Base-by-base conservation (phyloP, 2,329 filamentous ascomycete species). In the Sclerotinia sclerotiorum region DNA sequence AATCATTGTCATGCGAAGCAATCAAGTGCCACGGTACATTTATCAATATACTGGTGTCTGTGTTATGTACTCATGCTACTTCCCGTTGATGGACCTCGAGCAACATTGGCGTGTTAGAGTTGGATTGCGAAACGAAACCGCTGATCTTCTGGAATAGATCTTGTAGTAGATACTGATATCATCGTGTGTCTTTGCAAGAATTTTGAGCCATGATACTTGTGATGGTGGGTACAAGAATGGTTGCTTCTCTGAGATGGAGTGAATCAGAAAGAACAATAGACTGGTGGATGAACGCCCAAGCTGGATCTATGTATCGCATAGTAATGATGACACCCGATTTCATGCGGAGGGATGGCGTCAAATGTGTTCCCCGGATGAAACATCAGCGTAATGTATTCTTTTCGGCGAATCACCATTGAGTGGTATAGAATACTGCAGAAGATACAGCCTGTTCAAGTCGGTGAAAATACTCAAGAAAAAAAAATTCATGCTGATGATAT, bases 11-110 rank as follows among this genome's bases (percentile, higher is more conserved):
- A 67, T 54, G 56, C 65, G 56, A 44, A 62, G 42, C 17, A 46
- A 46, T 35, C 39, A 52, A 49, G 65, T 67, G 49, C 48, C 32
- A 67, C 65, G 48, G 52, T 66, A 66, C 64, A 66, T 62, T 63
- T 44, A 63, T 62, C 57, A 63, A 46, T 54, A 67, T 54, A 63
- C 48, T 67, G 56, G 57, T 67, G 49, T 55, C 48, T 67, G 65
- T 67, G 65, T 54, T 61, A 46, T 54, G 65, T 67, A 63, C 65
- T 71, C 68, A 70, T 75, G 74, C 70, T 71, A 63, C 68, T 65
- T 73, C 61, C 75, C 74, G 73, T 71, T 32, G 48, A 70, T 69
- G 67, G 70, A 70, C 70, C 72, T 74, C 70, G 73, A 71, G 61
- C 58, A 72, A 69, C 71, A 74, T 71, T 71, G 70, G 70, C 67